Percentiles rank a stretch among this genome's conserved stretches.
These are phyloP conservation scores for Metschnikowia vanudenii DNA, from an alignment of 805 yeast genomes.

Conservation along the genomic window DNA sequence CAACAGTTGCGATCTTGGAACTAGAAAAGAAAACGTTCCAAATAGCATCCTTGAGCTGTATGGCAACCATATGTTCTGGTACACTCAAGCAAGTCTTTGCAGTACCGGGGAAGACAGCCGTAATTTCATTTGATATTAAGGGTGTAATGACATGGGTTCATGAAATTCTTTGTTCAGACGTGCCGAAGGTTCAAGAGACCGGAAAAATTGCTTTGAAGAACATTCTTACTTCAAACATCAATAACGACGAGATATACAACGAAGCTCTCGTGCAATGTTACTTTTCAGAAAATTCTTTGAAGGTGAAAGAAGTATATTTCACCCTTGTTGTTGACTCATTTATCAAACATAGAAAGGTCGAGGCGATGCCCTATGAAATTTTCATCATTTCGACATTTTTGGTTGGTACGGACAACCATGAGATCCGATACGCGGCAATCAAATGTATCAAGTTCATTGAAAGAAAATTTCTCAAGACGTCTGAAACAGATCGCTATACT, in stretches of 20 bases:
- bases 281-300: conserved; percentile 46
- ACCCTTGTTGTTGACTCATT: conserved; percentile 66
- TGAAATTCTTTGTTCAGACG: conserved; percentile 58
- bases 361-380: conserved; percentile 55
- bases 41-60: conserved; percentile 70
- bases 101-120: conserved; percentile 47
- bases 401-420: conserved; percentile 67
- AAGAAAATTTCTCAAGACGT: conserved; percentile 40
- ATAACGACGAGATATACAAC: conserved; percentile 48
- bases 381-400: conserved; percentile 76
- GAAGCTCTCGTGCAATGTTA: conserved; percentile 76
- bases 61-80: conserved; percentile 82
- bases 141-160: conserved; percentile 80
- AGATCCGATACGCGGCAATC: conserved; percentile 71
- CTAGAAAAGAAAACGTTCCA: conserved; percentile 72
- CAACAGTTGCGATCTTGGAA: conserved; percentile 74
- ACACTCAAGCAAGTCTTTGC: conserved; percentile 52
- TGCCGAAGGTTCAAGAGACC: conserved; percentile 54
- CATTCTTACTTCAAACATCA: conserved; percentile 59
- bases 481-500: conserved; percentile 55
- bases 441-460: conserved; percentile 69
- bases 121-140: conserved; percentile 67
- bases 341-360: conserved; percentile 14
- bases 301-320: conserved; percentile 67
- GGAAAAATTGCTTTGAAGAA: conserved; percentile 74